Evolutionary conservation across 306 rosid species (phyloP).

Genomic region (Quercus gilva): DNA sequence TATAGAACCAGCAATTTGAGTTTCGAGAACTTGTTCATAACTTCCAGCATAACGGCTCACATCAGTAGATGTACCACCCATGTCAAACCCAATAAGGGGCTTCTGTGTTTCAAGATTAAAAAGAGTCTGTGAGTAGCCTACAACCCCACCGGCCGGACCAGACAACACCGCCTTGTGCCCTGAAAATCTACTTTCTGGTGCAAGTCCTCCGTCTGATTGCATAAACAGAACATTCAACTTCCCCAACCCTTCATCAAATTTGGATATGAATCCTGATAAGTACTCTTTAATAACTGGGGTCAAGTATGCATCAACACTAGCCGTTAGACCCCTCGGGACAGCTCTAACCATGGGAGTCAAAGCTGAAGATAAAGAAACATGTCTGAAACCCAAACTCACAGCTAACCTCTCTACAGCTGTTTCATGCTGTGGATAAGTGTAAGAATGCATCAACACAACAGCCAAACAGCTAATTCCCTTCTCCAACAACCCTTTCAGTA

Average conservation of each 20-base stretch:
- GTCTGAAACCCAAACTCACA: conserved; percentile 73
- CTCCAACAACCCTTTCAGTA: conserved; percentile 48
- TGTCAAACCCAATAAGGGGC: conserved; percentile 93
- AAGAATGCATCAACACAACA: conserved; percentile 88
- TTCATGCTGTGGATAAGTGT: conserved; percentile 84
- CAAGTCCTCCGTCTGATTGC: conserved; percentile 99
- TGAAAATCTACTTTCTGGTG: conserved; percentile 85
- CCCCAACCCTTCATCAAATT: conserved; percentile 70
- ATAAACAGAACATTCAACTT: conserved; percentile 88
- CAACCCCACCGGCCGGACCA: conserved; percentile 99
- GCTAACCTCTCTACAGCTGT: conserved; percentile 59
- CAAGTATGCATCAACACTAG: conserved; percentile 94
- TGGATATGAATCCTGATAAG: conserved; percentile 85
- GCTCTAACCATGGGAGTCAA: conserved; percentile 96
- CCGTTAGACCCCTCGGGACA: conserved; percentile 95
- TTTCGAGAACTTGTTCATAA: conserved; percentile 94
- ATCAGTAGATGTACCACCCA: conserved; percentile 99
- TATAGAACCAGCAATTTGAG: conserved; percentile 86
- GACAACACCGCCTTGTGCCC: conserved; percentile 95
- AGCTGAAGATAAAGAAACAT: conserved; percentile 89
- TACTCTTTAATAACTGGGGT: conserved; percentile 95
- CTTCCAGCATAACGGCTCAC: conserved; percentile 91
- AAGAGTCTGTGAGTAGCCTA: conserved; percentile 94
- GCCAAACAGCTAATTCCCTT: conserved; percentile 83
- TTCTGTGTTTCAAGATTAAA: conserved; percentile 77